Evolutionary conservation across 345 rosid species (phyloP).

Genomic region (Hibiscus mutabilis): DNA sequence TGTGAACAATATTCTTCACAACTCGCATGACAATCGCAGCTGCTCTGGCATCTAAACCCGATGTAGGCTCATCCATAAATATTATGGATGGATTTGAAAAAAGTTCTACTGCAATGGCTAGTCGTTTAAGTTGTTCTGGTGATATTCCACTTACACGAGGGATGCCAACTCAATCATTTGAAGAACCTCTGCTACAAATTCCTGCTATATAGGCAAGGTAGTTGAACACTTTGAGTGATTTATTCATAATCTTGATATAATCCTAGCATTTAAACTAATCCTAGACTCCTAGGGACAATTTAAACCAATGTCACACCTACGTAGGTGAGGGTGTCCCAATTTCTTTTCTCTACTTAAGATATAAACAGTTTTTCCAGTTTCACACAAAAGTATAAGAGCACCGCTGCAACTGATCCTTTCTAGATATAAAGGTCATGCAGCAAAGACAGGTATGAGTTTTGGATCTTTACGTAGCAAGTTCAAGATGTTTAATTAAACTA

Average conservation of each 20-base stretch:
- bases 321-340: neutral
- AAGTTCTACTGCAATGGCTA: conserved; percentile 54
- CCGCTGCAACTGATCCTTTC: neutral
- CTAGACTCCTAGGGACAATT: neutral
- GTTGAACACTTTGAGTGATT: neutral
- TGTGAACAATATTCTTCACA: conserved; percentile 39
- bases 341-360: neutral
- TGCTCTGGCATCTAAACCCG: conserved; percentile 57
- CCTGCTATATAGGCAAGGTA: conserved; percentile 15
- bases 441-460: neutral
- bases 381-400: neutral
- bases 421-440: neutral
- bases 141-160: conserved; percentile 42
- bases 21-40: conserved; percentile 56
- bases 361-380: neutral
- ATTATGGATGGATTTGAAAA: conserved; percentile 47
- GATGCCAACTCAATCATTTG: conserved; percentile 42
- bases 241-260: neutral
- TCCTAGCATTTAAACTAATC: neutral
- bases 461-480: neutral
- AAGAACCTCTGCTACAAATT: conserved; percentile 43
- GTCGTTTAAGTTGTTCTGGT: conserved; percentile 42
- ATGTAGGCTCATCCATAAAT: conserved; percentile 60
- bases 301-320: neutral
- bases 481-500: neutral